Percentiles rank a stretch among this genome's conserved stretches.
These are phyloP conservation scores for Saccharum spontaneum DNA, from an alignment of 176 grass and related monocot species.

Conservation along the genomic window DNA sequence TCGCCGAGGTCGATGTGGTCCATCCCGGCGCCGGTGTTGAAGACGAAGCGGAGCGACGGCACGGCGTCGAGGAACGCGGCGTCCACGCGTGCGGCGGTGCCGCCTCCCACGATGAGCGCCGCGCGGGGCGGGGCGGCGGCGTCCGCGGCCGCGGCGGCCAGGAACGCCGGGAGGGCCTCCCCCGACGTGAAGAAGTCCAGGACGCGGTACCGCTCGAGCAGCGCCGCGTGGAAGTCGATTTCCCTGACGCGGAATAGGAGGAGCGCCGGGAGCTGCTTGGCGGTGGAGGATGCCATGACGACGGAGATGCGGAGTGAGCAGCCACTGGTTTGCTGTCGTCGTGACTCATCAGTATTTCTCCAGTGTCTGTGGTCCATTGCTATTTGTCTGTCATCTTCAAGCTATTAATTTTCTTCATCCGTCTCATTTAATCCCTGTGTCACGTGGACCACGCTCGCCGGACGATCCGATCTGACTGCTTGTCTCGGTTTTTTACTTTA, in stretches of 20 bases:
- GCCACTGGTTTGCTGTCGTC: no score
- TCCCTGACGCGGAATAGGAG: not conserved
- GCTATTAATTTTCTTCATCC: no score
- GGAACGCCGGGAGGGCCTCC: not conserved
- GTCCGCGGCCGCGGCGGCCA: not conserved
- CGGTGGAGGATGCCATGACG: not conserved
- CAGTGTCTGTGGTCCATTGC: no score
- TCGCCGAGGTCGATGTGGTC: conserved; percentile 57
- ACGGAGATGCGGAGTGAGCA: not conserved
- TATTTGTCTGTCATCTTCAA: no score
- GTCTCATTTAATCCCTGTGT: not conserved
- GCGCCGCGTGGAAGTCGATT: not conserved
- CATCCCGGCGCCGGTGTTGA: conserved; percentile 35
- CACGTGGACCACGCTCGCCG: no score
- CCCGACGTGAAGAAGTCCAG: not conserved
- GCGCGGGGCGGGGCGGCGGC: not conserved
- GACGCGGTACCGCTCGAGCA: not conserved
- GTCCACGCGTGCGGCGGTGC: not conserved
- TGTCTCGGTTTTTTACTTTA: no score
- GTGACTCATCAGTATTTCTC: no score
- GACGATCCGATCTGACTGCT: no score
- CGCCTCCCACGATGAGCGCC: not conserved
- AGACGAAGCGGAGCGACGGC: conserved; percentile 37
- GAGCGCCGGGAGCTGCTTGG: not conserved
- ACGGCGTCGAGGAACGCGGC: conserved; percentile 9